phyloP scores from a whole-genome alignment of 1,139 yeast species.

The Debaryomyces subglobosus region DNA sequence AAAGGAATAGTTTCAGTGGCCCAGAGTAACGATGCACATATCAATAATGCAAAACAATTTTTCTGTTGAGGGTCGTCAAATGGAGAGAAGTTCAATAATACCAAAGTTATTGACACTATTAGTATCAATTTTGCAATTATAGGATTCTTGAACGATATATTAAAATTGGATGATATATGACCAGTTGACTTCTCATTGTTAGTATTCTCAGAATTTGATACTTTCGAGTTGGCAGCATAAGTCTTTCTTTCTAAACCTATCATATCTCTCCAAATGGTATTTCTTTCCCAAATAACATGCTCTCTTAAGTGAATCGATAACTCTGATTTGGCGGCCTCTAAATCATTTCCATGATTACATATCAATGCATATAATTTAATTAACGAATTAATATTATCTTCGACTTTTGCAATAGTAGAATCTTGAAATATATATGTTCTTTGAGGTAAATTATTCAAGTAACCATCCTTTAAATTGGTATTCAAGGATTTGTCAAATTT shows the following conservation, averaged over 20 bases:
- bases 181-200: conserved; percentile 18
- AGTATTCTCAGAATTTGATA: conserved; percentile 15
- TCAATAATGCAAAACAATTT: conserved; percentile 68
- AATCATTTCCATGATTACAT: conserved; percentile 44
- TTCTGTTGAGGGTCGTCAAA: conserved; percentile 62
- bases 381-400: conserved; percentile 41
- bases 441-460: conserved; percentile 34
- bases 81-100: conserved; percentile 56
- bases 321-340: conserved; percentile 49
- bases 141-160: conserved; percentile 44
- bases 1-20: conserved; percentile 74
- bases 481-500: conserved; percentile 68
- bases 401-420: conserved; percentile 48
- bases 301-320: conserved; percentile 66
- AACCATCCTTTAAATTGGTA: conserved; percentile 42
- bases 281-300: conserved; percentile 76
- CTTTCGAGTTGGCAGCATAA: conserved; percentile 41
- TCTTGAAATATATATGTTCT: conserved; percentile 39
- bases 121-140: conserved; percentile 48
- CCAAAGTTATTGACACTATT: conserved; percentile 48
- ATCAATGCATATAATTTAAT: conserved; percentile 44
- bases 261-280: conserved; percentile 79
- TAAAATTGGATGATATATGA: conserved; percentile 27
- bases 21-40: conserved; percentile 73
- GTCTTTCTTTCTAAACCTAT: conserved; percentile 78